Evolutionary conservation across 2,329 filamentous ascomycete genomes (phyloP).

Genomic region (Nemania diffusa): DNA sequence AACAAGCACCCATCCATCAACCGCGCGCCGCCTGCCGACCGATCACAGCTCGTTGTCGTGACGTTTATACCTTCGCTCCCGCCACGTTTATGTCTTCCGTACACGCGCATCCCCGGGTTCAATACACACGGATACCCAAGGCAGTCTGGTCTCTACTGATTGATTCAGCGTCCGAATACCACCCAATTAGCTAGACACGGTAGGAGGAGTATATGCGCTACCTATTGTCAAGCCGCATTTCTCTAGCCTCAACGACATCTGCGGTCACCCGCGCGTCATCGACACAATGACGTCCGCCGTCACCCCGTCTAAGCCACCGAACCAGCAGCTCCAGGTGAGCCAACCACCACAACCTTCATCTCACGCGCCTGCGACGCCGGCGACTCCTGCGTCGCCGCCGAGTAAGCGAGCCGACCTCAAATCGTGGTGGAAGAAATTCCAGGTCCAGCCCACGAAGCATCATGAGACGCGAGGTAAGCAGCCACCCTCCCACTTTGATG

Average conservation of each 20-base stretch:
- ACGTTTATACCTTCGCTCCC: slow-evolving; percentile 5
- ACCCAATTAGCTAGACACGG: slow-evolving; percentile 4
- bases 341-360: slow-evolving; percentile 43
- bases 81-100: slow-evolving; percentile 27
- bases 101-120: slow-evolving; percentile 20
- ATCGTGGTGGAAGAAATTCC: slow-evolving; percentile 98
- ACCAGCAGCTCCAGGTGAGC: slow-evolving; percentile 40
- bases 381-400: slow-evolving; percentile 73
- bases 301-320: slow-evolving; percentile 45
- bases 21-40: slow-evolving; percentile 5
- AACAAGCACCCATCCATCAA: slow-evolving; percentile 8
- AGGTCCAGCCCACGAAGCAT: slow-evolving; percentile 70
- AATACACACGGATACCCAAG: background rate
- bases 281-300: slow-evolving; percentile 49
- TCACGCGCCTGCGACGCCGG: slow-evolving; percentile 37
- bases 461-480: slow-evolving; percentile 67
- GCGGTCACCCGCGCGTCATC: slow-evolving; percentile 48
- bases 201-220: slow-evolving; percentile 35
- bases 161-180: slow-evolving; percentile 19
- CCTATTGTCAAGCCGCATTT: slow-evolving; percentile 29
- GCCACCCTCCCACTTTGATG: slow-evolving; percentile 31
- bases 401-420: slow-evolving; percentile 83
- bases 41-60: background rate
- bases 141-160: slow-evolving; percentile 27
- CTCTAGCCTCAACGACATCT: slow-evolving; percentile 36